Base-by-base conservation (phyloP, 495 filamentous ascomycete species). In the Peziza echinospora region DNA sequence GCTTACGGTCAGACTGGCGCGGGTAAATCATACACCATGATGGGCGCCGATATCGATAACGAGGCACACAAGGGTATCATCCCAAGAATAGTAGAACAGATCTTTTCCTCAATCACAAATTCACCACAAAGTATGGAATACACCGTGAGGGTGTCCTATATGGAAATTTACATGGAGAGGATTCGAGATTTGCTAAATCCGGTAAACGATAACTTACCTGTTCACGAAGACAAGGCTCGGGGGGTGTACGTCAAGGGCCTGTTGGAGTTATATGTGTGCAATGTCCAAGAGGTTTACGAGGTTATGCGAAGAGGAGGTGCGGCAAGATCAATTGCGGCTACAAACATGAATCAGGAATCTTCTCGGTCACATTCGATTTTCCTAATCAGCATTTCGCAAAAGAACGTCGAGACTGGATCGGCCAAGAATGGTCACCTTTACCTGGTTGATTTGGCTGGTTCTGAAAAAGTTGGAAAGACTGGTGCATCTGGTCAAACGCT, bases 151-250 rank as follows among this genome's bases (percentile, higher is more conserved):
- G 89, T 97, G 49, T 93, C 85, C 59, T 97, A 97, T 63, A 96
- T 97, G 89, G 89, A 97, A 64, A 96, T 97, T 49, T 97, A 97
- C 66, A 97, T 97, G 89, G 89, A 97, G 65, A 76, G 79, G 45
- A 94, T 97, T 64, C 76, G 87, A 56, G 89, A 97, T 76, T 67
- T 97, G 21, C 60, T 97, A 49, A 76, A 76, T 8, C 89, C 89
- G 7, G 77, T 82, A 25, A 93, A 96, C 61, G 91, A 96, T 65
- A 96, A 96, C 57, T 65, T 97, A 30, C 87, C 89, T 2, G 76
- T 97, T 2, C 89, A 97, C 64, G 89, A 97, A 56, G 89, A 97
- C 64, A 93, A 93, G 73, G 84, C 78, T 56, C 68, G 83, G 41
- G 89, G 89, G 30, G 89, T 97, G 2, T 96, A 97, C 59, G 89